A percentile compares a stretch with the other conserved stretches of the same genome.
phyloP scores from a whole-genome alignment of 2,329 filamentous ascomycete species.

The Erysiphe neolycopersici region DNA sequence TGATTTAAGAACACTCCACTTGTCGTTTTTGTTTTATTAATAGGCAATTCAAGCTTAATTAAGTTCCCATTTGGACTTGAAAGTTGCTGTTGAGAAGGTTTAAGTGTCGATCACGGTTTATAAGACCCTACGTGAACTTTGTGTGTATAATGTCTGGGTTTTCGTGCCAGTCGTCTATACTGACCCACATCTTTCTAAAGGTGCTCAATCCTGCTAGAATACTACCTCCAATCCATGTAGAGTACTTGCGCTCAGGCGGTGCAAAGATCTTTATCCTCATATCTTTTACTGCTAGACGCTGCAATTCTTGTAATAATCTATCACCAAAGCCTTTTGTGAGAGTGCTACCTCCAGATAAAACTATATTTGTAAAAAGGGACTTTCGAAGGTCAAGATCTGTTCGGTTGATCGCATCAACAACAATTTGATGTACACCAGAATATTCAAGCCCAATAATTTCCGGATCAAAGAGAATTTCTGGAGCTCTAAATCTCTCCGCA shows the following conservation, averaged over 20 bases:
- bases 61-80: too few relatives aligned
- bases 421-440: slow-evolving; percentile 88
- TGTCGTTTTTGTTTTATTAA: too few relatives aligned
- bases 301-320: slow-evolving; percentile 70
- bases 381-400: slow-evolving; percentile 93
- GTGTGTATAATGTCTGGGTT: slow-evolving; percentile 97
- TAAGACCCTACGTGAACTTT: slow-evolving; percentile 55
- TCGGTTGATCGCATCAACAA: slow-evolving; percentile 82
- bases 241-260: slow-evolving; percentile 91
- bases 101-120: neutral
- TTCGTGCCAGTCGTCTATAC: slow-evolving; percentile 98
- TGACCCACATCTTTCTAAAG: slow-evolving; percentile 99
- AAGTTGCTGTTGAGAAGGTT: too few relatives aligned
- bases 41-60: too few relatives aligned
- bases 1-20: too few relatives aligned
- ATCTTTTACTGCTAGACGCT: slow-evolving; percentile 83
- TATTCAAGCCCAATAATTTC: slow-evolving; percentile 95
- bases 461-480: slow-evolving; percentile 92
- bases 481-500: slow-evolving; percentile 78
- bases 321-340: slow-evolving; percentile 94
- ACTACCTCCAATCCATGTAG: slow-evolving; percentile 95
- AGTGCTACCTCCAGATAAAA: slow-evolving; percentile 85
- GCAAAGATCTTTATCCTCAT: slow-evolving; percentile 99
- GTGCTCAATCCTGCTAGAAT: slow-evolving; percentile 92
- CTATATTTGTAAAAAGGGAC: slow-evolving; percentile 83